Conservation (phyloP, 495 filamentous ascomycete genomes). For the Penicillium bovifimosum region DNA sequence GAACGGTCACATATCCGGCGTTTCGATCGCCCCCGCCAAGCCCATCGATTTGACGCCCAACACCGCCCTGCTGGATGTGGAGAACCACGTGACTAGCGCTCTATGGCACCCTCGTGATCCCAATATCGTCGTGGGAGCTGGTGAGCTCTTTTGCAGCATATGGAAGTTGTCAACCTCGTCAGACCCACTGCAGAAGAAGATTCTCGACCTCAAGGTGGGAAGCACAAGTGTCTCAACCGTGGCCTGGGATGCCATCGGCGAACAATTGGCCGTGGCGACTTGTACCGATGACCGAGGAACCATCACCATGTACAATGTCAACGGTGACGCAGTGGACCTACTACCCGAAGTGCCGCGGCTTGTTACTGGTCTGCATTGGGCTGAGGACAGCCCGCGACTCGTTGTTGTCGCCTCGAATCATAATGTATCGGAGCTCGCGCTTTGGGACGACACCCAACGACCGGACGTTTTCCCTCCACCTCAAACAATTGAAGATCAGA, state of each 20-base stretch:
- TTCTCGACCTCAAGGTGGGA: constrained; percentile 32
- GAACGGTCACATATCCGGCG: constrained; percentile 63
- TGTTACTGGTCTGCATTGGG: constrained; percentile 42
- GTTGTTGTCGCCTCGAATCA: constrained; percentile 42
- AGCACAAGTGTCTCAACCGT: constrained; percentile 48
- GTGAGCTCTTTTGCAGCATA: constrained; percentile 73
- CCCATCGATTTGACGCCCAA: constrained; percentile 59
- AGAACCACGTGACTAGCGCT: constrained; percentile 62
- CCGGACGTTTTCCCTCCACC: constrained; percentile 40
- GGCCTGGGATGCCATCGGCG: constrained; percentile 65
- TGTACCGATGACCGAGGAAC: constrained; percentile 56
- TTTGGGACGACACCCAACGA: constrained; percentile 42
- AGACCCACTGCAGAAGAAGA: constrained; percentile 34
- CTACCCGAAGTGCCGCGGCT: constrained; percentile 44
- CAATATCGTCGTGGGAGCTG: constrained; percentile 66
- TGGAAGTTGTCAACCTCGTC: constrained; percentile 58
- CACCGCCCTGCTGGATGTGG: constrained; percentile 59
- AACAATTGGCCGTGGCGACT: constrained; percentile 63
- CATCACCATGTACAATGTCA: constrained; percentile 61
- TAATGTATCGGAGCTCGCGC: constrained; percentile 36
- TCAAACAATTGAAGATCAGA: constrained; percentile 32
- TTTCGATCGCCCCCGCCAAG: constrained; percentile 54
- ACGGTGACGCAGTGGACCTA: constrained; percentile 51
- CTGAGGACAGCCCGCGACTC: constrained; percentile 32
- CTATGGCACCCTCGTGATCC: constrained; percentile 75